Conservation (phyloP, 805 yeast species). For the Starmerella stigmatis region DNA sequence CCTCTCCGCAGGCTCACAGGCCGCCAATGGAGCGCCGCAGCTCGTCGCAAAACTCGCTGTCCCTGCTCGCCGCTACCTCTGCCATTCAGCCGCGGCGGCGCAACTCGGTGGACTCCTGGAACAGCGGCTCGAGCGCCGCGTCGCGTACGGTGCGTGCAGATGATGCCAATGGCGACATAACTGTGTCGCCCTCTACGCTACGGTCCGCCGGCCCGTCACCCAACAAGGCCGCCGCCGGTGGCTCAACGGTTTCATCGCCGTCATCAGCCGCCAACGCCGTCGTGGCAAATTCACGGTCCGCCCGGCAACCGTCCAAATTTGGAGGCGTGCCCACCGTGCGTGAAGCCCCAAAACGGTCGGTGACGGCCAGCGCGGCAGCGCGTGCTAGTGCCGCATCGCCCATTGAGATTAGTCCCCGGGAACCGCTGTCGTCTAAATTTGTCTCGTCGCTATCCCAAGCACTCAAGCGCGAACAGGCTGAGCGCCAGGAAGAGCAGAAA, state of each 20-base stretch:
- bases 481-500: conserved; percentile 7
- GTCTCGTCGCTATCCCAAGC: conserved; percentile 18
- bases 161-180: too few relatives aligned
- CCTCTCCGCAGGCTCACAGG: background rate
- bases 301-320: background rate
- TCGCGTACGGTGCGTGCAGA: background rate
- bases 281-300: too few relatives aligned
- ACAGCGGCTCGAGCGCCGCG: background rate
- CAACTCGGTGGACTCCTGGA: background rate
- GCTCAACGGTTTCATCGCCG: too few relatives aligned
- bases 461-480: conserved; percentile 10
- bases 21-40: background rate
- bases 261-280: too few relatives aligned
- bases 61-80: background rate
- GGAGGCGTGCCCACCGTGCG: conserved; percentile 8
- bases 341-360: background rate
- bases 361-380: conserved; percentile 22
- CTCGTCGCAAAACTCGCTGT: conserved; percentile 2
- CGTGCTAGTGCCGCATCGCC: conserved; percentile 18
- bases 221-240: too few relatives aligned
- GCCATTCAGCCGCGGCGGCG: conserved; percentile 1
- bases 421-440: conserved; percentile 18
- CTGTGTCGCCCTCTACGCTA: too few relatives aligned
- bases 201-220: too few relatives aligned
- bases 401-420: conserved; percentile 18